Evolutionary conservation across 495 filamentous ascomycete genomes (phyloP).

Genomic region (Penicillium longicatenatum): DNA sequence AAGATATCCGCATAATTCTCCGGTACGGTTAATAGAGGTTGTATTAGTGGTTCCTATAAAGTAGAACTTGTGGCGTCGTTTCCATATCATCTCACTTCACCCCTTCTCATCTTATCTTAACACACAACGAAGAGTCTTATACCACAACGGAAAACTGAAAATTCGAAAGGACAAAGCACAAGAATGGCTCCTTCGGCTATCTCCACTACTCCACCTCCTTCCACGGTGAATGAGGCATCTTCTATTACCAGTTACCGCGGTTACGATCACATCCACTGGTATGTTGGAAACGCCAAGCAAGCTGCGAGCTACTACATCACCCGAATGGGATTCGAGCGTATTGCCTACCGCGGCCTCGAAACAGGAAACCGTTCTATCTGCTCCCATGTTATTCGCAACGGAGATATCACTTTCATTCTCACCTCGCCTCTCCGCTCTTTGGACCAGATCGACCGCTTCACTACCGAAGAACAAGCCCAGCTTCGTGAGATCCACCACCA

Average conservation of each 20-base stretch:
- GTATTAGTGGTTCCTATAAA: conserved; percentile 4
- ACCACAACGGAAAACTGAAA: background rate
- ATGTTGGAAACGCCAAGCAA: conserved; percentile 95
- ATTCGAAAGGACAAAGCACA: conserved; percentile 1
- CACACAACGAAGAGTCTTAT: background rate
- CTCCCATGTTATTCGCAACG: conserved; percentile 80
- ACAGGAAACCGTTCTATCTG: conserved; percentile 75
- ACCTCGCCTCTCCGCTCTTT: conserved; percentile 74
- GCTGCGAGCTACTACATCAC: conserved; percentile 83
- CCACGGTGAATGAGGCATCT: conserved; percentile 22
- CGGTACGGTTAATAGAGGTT: conserved; percentile 4
- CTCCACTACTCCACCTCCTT: conserved; percentile 51
- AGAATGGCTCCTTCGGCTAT: conserved; percentile 75
- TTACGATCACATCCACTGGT: conserved; percentile 91
- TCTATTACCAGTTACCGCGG: conserved; percentile 64
- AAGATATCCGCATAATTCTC: conserved; percentile 3
- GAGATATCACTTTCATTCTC: conserved; percentile 77
- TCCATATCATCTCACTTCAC: background rate
- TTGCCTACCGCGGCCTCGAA: conserved; percentile 86
- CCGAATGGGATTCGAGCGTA: conserved; percentile 75
- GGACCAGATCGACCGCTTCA: conserved; percentile 45
- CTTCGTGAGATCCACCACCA: conserved; percentile 74
- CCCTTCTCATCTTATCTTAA: background rate
- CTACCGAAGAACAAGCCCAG: conserved; percentile 56
- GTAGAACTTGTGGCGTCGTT: conserved; percentile 4